A percentile compares a stretch with the other conserved stretches of the same genome.
Evolutionary conservation across 352 stramenopile genomes (phyloP).

Genomic region (Globisporangium nunn): DNA sequence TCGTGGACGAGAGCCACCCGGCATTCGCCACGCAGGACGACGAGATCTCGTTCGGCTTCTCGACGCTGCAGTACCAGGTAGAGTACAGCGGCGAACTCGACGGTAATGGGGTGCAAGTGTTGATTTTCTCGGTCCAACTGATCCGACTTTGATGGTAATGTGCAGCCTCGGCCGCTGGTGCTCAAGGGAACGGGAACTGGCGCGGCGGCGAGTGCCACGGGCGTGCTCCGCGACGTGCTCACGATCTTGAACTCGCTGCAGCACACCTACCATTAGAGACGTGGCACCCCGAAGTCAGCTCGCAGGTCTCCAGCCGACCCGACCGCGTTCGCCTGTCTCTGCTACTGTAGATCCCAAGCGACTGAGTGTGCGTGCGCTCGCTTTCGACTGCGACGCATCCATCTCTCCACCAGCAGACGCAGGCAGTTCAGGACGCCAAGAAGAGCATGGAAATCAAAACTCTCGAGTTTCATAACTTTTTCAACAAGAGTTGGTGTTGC

Average conservation of each 20-base stretch:
- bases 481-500: no score
- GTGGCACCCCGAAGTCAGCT: neutral
- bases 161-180: conserved; percentile 44
- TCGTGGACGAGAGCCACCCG: conserved; percentile 58
- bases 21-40: conserved; percentile 56
- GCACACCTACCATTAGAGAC: conserved; percentile 25
- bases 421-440: neutral
- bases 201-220: conserved; percentile 51
- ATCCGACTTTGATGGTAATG: neutral
- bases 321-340: neutral
- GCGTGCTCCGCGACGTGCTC: conserved; percentile 67
- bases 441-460: neutral
- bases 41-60: conserved; percentile 69
- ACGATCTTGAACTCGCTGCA: conserved; percentile 68
- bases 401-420: neutral
- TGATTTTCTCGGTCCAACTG: neutral
- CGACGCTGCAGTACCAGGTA: conserved; percentile 59
- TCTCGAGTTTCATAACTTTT: no score
- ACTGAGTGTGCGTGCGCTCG: neutral
- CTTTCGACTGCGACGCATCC: neutral
- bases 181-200: conserved; percentile 66
- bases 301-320: no score
- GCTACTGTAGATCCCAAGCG: neutral
- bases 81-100: neutral
- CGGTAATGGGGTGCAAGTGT: no score